Evolutionary conservation across 176 grass and related monocot species (phyloP), one percentile per base, ranked within the genome.

Genomic region (Musa itinerans): DNA sequence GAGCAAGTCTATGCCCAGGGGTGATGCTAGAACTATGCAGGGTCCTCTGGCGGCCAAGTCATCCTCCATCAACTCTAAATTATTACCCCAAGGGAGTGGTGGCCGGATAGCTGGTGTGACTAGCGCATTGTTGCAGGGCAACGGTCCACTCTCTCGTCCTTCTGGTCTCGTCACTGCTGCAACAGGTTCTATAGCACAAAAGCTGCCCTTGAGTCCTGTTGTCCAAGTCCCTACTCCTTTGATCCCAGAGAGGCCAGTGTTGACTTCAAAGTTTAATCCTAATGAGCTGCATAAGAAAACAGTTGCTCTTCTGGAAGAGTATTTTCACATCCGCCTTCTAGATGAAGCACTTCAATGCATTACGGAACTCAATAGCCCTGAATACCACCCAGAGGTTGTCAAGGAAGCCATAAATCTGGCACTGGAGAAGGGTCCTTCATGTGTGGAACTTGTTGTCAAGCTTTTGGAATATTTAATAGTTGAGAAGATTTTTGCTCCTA

Each of bases 331-430:
- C 43, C 83, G 78, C 21, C 87, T 96, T 61, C 78, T 96, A 19
- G 89, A 86, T 78, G 93, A 96, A 85, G 93, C 93, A 66, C 87
- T 90, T 27, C 87, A 92, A 79, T 96, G 93, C 76, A 83, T 96
- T 2, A 89, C 90, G 89, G 93, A 96, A 83, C 72, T 96, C 53
- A 85, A 90, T 62, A 84, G 79, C 54, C 93, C 87, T 75, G 83
- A 63, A 25, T 88, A 88, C 83, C 77, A 96, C 76, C 82, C 93
- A 61, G 89, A 96, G 77, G 59, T 96, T 85, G 89, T 96, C 75
- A 90, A 88, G 81, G 93, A 96, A 85, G 89, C 89, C 24, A 84
- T 92, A 63, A 90, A 90, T 80, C 65, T 92, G 71, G 93, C 87
- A 57, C 79, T 96, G 7, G 87, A 96, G 54, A 92, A 96, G 58